Percentiles rank a stretch among this genome's conserved stretches.
Evolutionary conservation across 2,329 filamentous ascomycete species (phyloP).

Genomic region (Ophiostoma ulmi): DNA sequence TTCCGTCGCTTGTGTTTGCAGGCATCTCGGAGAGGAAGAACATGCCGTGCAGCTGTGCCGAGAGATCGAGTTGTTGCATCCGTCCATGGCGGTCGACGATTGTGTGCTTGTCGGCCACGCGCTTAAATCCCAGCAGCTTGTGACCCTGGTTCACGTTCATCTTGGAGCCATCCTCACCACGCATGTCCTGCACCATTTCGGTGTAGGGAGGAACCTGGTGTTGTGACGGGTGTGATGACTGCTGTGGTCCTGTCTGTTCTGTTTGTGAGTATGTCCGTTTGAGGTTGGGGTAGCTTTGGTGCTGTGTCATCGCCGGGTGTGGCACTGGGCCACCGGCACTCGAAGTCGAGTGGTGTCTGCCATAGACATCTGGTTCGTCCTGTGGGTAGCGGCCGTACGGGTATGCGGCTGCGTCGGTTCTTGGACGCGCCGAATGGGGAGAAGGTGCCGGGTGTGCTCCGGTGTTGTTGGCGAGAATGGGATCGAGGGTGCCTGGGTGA

Average conservation of each 20-base stretch:
- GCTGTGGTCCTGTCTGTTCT: constrained; percentile 33
- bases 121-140: constrained; percentile 55
- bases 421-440: constrained; percentile 47
- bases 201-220: constrained; percentile 44
- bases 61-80: constrained; percentile 57
- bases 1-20: constrained; percentile 54
- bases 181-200: constrained; percentile 57
- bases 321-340: constrained; percentile 21
- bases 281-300: constrained; percentile 51
- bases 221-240: constrained; percentile 12
- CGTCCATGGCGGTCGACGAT: constrained; percentile 56
- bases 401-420: constrained; percentile 46
- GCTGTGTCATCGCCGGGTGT: constrained; percentile 43
- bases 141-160: constrained; percentile 56
- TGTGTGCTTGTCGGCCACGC: constrained; percentile 54
- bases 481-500: constrained; percentile 43
- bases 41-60: constrained; percentile 79
- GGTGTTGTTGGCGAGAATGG: constrained; percentile 38
- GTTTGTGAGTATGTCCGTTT: constrained; percentile 55
- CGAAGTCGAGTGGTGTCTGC: constrained; percentile 38
- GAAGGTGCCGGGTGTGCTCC: constrained; percentile 35
- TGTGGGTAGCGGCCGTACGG: constrained; percentile 51
- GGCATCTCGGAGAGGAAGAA: constrained; percentile 82
- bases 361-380: constrained; percentile 51
- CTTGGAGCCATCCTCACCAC: constrained; percentile 51